Percentiles rank a stretch among this genome's conserved stretches.
Conservation (phyloP, 176 grass and related monocot genomes). For the Cenchrus fungigraminus region DNA sequence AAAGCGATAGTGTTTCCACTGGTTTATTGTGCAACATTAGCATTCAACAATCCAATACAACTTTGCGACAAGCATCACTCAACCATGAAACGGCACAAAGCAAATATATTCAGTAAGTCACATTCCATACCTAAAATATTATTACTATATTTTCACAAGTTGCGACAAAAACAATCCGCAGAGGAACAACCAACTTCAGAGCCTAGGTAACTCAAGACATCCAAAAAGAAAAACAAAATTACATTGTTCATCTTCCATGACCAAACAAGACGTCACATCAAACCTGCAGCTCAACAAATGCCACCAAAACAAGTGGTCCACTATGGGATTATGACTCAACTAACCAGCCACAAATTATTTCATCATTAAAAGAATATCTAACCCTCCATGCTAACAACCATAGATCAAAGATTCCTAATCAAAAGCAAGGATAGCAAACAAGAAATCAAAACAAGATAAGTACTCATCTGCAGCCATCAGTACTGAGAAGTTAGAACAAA, state of each 20-base stretch:
- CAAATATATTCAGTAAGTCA: background rate
- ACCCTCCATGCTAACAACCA: constrained; percentile 32
- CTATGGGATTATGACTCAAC: background rate
- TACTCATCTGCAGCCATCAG: background rate
- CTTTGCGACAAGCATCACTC: constrained; percentile 18
- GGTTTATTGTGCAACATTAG: background rate
- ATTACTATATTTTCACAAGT: background rate
- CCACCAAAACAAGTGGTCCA: constrained; percentile 24
- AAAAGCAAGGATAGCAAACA: background rate
- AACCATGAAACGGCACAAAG: constrained; percentile 9
- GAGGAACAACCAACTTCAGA: background rate
- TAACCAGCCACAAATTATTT: constrained; percentile 26
- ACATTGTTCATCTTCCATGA: background rate
- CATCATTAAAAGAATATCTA: constrained; percentile 18
- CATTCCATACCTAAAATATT: background rate
- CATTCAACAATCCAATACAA: constrained; percentile 12
- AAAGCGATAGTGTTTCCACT: background rate
- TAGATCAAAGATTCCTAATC: background rate
- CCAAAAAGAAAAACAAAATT: background rate
- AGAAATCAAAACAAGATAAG: constrained; percentile 2
- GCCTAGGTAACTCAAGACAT: background rate
- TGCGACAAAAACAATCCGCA: background rate
- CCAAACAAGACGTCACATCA: constrained; percentile 11
- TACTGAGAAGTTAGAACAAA: background rate
- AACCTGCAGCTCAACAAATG: constrained; percentile 37